Conservation (phyloP, 192 early-diverging fungal genomes). For the Mortierella antarctica region DNA sequence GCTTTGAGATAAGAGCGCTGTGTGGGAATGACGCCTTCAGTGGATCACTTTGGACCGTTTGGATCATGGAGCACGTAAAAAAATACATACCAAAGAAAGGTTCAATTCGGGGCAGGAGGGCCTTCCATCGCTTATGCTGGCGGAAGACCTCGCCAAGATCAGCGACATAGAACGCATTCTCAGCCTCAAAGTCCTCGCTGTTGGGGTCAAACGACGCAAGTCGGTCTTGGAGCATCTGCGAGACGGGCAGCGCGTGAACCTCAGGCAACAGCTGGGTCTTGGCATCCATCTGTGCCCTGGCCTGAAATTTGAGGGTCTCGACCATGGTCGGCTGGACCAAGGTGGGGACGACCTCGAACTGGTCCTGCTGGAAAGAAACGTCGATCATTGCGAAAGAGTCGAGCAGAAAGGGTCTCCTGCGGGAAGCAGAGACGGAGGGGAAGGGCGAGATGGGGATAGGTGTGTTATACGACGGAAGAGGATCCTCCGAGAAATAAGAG, state of each 20-base stretch:
- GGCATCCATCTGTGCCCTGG: slow-evolving; percentile 11
- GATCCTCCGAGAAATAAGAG: slow-evolving; percentile 7
- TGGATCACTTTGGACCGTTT: neutral
- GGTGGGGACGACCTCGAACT: slow-evolving; percentile 36
- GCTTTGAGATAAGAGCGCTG: too few species aligned
- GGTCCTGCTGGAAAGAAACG: slow-evolving; percentile 38
- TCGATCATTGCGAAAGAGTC: slow-evolving; percentile 31
- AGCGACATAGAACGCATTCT: slow-evolving; percentile 94
- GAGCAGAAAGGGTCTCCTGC: neutral
- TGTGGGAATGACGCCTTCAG: too few species aligned
- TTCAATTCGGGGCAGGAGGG: slow-evolving; percentile 88
- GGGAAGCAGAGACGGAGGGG: neutral
- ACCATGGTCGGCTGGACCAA: slow-evolving; percentile 37
- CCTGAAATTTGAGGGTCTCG: slow-evolving; percentile 26
- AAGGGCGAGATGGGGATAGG: neutral
- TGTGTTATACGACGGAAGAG: neutral
- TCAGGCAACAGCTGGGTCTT: neutral
- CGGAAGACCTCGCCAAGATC: slow-evolving; percentile 92
- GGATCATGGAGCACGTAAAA: slow-evolving; percentile 22
- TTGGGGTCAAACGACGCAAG: slow-evolving; percentile 25
- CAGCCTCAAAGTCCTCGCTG: slow-evolving; percentile 64
- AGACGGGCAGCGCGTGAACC: slow-evolving; percentile 14
- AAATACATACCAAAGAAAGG: slow-evolving; percentile 86
- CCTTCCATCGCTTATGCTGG: slow-evolving; percentile 87
- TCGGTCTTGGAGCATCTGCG: slow-evolving; percentile 30